Evolutionary conservation across 192 early-diverging fungal species (phyloP), one percentile per base, ranked within the genome.

Genomic region (Coemansia sp.): DNA sequence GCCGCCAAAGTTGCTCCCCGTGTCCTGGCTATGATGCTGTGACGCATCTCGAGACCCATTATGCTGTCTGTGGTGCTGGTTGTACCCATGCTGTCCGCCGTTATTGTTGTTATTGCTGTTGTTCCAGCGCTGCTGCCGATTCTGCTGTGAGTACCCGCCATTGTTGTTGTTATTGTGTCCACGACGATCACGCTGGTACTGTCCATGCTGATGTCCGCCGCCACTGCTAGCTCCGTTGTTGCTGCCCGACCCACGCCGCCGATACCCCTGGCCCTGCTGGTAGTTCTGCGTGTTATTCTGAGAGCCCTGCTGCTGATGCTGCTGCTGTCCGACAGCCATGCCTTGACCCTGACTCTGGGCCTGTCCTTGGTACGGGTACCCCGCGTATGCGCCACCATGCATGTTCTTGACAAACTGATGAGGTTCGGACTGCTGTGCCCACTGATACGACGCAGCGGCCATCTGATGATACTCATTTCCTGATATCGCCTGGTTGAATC

Each of bases 91-190:
- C 4, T 50, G 57, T 11, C 47, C 18, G 40, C 30, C n/a, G 43
- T 46, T 57, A 34, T 58, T 69, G 46, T 37, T 53, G 45, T 39
- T 50, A 27, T 44, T 58, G 42, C 46, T 55, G 39, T 60, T 59
- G 27, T 55, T 57, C 73, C 67, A 69, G 40, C 69, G 74, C 49
- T 66, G 65, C 61, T 71, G 69, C 11, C 58, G 59, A 21, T 63
- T 57, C 19, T 65, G 56, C n/a, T 51, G 53, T 17, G 12, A 30
- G 24, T 58, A 58, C 2, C 66, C 59, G 22, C 37, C 53, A 24
- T 53, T 39, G n/a, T 44, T 25, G 22, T 54, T 42, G 53, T 44
- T 59, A 17, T 53, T 53, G 33, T 33, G 19, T 15, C 61, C 48
- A 27, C 66, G 64, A 14, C 67, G 67, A 33, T 70, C 67, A 47